Evolutionary conservation across 257 asterid species (phyloP).

Genomic region (Solanum ossicruentum): DNA sequence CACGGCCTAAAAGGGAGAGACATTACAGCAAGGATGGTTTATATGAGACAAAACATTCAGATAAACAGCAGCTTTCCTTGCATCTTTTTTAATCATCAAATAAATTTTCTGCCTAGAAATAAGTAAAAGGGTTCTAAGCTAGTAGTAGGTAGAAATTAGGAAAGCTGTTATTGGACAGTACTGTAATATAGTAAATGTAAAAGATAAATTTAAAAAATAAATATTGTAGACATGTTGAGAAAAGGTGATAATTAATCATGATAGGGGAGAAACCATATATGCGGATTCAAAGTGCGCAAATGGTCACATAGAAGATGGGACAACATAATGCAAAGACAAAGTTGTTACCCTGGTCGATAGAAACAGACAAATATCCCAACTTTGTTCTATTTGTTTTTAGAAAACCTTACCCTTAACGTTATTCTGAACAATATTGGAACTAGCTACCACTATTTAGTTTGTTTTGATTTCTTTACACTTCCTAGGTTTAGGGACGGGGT

Average conservation of each 20-base stretch:
- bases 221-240: background rate
- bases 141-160: background rate
- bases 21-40: conserved; percentile 30
- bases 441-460: background rate
- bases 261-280: background rate
- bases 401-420: background rate
- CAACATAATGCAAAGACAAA: conserved; percentile 29
- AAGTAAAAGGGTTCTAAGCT: background rate
- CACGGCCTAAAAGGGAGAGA: conserved; percentile 2
- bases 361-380: conserved; percentile 31
- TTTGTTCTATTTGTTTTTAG: conserved; percentile 4
- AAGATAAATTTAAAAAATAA: background rate
- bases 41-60: conserved; percentile 47
- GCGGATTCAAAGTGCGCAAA: background rate
- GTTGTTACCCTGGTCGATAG: conserved; percentile 37
- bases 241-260: background rate
- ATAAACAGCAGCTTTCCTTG: conserved; percentile 1
- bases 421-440: background rate
- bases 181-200: background rate
- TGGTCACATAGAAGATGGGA: background rate
- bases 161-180: background rate
- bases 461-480: background rate
- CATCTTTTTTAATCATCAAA: conserved; percentile 20
- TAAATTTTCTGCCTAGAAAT: conserved; percentile 21
- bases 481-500: background rate